phyloP scores from a whole-genome alignment of 352 stramenopile genomes.

The Phytophthora hibernalis region DNA sequence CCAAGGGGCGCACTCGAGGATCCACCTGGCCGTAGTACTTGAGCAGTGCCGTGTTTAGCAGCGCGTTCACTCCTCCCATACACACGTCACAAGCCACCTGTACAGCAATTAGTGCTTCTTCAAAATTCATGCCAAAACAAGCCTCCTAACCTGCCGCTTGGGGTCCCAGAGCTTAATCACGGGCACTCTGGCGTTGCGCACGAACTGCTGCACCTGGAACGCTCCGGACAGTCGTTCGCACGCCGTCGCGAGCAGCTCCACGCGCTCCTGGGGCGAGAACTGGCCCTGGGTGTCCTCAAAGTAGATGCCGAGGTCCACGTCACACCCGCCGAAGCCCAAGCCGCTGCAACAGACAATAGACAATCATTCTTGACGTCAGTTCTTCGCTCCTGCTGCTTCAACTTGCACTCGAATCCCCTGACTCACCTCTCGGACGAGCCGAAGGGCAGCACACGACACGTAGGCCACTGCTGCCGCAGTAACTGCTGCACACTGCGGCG shows the following conservation, averaged over 20 bases:
- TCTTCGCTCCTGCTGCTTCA: not conserved
- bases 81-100: conserved; percentile 79
- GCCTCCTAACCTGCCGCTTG: conserved; percentile 46
- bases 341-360: conserved; percentile 45
- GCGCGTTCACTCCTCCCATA: conserved; percentile 69
- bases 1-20: conserved; percentile 89
- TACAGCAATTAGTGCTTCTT: not conserved
- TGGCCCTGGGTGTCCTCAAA: conserved; percentile 75
- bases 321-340: conserved; percentile 78
- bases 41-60: conserved; percentile 85
- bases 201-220: conserved; percentile 77
- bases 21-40: conserved; percentile 77
- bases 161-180: conserved; percentile 84
- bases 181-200: conserved; percentile 76
- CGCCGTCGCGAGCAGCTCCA: conserved; percentile 63
- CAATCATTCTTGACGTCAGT: conserved; percentile 7
- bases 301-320: conserved; percentile 85
- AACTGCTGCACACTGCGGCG: conserved; percentile 59
- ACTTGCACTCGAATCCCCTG: not conserved
- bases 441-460: conserved; percentile 70
- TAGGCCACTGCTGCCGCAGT: conserved; percentile 62
- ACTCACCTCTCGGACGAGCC: conserved; percentile 80
- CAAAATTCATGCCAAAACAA: not conserved
- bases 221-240: conserved; percentile 45
- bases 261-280: conserved; percentile 61